Conservation (phyloP, 352 stramenopile genomes). For the Globisporangium lucens region DNA sequence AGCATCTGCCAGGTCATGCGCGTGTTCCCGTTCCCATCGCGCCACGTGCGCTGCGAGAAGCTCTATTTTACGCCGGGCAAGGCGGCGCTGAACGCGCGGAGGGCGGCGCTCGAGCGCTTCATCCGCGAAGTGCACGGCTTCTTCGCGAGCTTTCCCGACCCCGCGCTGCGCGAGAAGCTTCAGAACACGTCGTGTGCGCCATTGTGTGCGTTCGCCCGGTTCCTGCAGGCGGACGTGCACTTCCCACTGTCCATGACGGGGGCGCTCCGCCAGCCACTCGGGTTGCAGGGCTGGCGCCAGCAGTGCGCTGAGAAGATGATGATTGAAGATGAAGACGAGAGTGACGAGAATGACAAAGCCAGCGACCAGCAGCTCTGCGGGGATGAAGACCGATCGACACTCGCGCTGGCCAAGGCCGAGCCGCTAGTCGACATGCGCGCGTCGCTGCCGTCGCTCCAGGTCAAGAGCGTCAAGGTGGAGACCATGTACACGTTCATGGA, state of each 20-base stretch:
- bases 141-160: constrained; percentile 35
- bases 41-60: constrained; percentile 27
- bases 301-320: constrained; percentile 52
- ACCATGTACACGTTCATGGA: constrained; percentile 80
- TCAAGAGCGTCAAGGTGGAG: constrained; percentile 59
- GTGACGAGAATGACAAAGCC: not conserved
- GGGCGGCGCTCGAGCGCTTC: constrained; percentile 37
- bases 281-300: constrained; percentile 50
- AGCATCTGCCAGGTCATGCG: constrained; percentile 31
- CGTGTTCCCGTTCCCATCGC: constrained; percentile 39
- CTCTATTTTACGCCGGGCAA: constrained; percentile 23
- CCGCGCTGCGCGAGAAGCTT: constrained; percentile 39
- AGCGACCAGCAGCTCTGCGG: not conserved
- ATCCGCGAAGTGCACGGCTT: constrained; percentile 38
- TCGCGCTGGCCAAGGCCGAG: constrained; percentile 11
- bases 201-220: constrained; percentile 47
- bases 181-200: constrained; percentile 32
- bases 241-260: constrained; percentile 30
- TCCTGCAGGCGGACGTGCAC: constrained; percentile 45
- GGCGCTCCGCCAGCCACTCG: constrained; percentile 40
- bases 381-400: constrained; percentile 7
- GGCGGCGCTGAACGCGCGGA: constrained; percentile 33
- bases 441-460: constrained; percentile 44
- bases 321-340: constrained; percentile 24
- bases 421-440: constrained; percentile 1